Percentiles rank a stretch among this genome's conserved stretches.
Conservation (phyloP, 441 rosid genomes). For the Pelargonium citronellum region DNA sequence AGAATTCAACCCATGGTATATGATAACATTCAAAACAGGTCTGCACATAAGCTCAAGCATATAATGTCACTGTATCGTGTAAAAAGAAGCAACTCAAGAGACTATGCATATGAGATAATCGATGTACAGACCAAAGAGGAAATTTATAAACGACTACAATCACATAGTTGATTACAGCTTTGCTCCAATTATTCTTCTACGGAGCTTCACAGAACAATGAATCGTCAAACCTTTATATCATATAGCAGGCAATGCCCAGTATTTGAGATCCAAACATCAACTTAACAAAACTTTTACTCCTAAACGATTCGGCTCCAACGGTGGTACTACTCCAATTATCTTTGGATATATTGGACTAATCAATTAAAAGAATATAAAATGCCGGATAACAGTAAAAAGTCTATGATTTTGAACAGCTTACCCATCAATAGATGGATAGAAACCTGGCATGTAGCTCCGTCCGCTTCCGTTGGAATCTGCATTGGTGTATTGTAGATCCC, state of each 20-base stretch:
- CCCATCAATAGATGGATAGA: conserved; percentile 36
- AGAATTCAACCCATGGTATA: too few relatives aligned
- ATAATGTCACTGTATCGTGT: too few relatives aligned
- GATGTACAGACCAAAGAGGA: too few relatives aligned
- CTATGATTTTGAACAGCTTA: conserved; percentile 16
- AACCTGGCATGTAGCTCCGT: conserved; percentile 35
- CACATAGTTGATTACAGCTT: too few relatives aligned
- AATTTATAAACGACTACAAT: too few relatives aligned
- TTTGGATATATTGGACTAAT: neutral
- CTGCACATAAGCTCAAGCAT: too few relatives aligned
- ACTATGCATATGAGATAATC: too few relatives aligned
- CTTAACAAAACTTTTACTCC: neutral
- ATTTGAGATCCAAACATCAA: neutral
- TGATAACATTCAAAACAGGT: too few relatives aligned
- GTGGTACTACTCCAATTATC: neutral
- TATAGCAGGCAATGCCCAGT: neutral
- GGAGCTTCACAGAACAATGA: neutral
- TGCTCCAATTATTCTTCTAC: neutral
- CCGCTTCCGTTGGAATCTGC: conserved; percentile 57
- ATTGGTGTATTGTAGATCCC: conserved; percentile 46
- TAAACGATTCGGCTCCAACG: neutral
- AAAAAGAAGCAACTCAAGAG: too few relatives aligned
- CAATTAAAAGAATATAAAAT: neutral
- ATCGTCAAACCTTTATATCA: neutral
- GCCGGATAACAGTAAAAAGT: neutral